These are phyloP conservation scores for Thalassiosira delicatula DNA, from an alignment of 352 stramenopile genomes.

Conservation along the genomic window DNA sequence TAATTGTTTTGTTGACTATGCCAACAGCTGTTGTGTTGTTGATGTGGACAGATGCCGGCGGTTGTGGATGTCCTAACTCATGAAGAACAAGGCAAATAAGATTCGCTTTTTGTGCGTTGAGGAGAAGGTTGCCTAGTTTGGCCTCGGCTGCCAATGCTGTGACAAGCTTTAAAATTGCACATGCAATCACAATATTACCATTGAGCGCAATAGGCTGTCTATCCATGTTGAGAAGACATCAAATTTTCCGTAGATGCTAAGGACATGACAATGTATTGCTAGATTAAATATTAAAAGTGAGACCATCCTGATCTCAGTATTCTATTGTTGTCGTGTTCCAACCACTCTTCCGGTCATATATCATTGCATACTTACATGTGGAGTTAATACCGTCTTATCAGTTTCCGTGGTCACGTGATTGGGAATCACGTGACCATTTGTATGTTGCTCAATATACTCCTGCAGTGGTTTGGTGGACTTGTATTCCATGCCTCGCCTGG, in stretches of 20 bases:
- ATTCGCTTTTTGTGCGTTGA: neutral
- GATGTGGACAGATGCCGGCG: neutral
- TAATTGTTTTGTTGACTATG: neutral
- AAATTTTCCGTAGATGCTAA: neutral
- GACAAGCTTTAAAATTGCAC: neutral
- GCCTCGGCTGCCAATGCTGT: neutral
- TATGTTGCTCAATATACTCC: neutral
- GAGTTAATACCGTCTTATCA: neutral
- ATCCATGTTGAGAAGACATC: neutral
- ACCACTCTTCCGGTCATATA: neutral
- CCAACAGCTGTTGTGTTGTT: neutral
- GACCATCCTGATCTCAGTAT: neutral
- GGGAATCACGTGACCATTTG: no score
- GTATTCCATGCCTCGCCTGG: neutral
- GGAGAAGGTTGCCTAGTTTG: neutral
- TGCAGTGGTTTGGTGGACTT: neutral
- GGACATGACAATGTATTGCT: neutral
- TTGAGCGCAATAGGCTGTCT: neutral
- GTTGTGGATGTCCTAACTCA: slow-evolving; percentile 1
- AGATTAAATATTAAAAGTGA: neutral
- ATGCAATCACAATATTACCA: neutral
- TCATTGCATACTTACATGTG: neutral
- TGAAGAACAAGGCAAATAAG: neutral
- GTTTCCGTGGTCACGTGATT: no score
- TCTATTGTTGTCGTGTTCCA: neutral